Evolutionary conservation across 2,329 filamentous ascomycete genomes (phyloP), one percentile per base, ranked within the genome.

Genomic region (Beauveria rudraprayagi): DNA sequence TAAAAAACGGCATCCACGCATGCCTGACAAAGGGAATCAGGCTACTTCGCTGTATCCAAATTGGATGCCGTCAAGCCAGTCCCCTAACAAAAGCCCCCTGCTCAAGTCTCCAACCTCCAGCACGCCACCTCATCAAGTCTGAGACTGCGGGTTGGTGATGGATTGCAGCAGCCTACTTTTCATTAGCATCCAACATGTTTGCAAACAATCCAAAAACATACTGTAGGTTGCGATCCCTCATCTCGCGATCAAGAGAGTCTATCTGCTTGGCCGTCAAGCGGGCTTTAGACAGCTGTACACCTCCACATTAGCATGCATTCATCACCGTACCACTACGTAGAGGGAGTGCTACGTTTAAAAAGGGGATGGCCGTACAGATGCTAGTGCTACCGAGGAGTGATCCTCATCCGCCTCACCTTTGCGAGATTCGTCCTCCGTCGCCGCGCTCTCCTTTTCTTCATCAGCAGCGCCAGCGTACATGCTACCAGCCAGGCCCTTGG

Each of bases 371-470:
- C 85, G 80, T 82, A 88, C 85, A 84, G 82, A 83, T 77, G 84
- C 84, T 75, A 87, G 78, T 74, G 84, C 85, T 71, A 80, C 77
- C 71, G 84, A 87, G 73, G 83, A 84, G 77, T 83, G 77, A 71
- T 87, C 84, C 69, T 83, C 79, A 68, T 76, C 75, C 71, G 76
- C 76, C 83, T 86, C 83, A 82, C 81, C 83, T 82, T 81, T 80
- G 71, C 76, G 76, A 69, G 72, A 69, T 54, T 70, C 70, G 61
- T 73, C 72, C 66, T 73, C 66, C 51, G 71, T 68, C 65, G 72
- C 71, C 54, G 66, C 69, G 8, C 60, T 62, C 34, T 62, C 61
- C 61, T 70, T 68, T 55, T 69, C 70, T 51, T 70, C 71, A 61
- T 67, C 72, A 54, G 75, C 72, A 56, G 70, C 70, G 56, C 73